Base-by-base conservation (phyloP, 257 asterid species). In the Solanum lycopersicoides region DNA sequence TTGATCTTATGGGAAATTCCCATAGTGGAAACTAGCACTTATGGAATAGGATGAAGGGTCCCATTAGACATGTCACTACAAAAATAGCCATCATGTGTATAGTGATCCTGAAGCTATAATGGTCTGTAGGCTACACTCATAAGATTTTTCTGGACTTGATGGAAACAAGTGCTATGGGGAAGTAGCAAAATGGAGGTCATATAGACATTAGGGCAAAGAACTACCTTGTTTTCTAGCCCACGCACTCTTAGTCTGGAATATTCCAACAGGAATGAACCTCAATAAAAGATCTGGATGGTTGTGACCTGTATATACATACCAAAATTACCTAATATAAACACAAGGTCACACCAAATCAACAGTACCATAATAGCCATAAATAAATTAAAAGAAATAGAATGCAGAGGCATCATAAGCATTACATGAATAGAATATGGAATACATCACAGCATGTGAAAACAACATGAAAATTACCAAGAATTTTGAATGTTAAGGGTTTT, bases 41-140 rank as follows among this genome's bases (percentile, higher is more conserved):
- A 59, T 41, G 50, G 11, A 7, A 63, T 28, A 9, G 34, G 84
- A 47, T 83, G 77, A 87, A 86, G 92, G 90, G 92, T 42, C 93
- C 92, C 76, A 44, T 74, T 37, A 41, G 75, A 86, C 45, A 74
- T 14, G 82, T 65, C 56, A 45, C 28, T 68, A 20, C 45, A 53
- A 45, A 83, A 50, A 44, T n/a, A 34, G 88, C 90, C 86, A 73
- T 83, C 86, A 10, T 16, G 75, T 56, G 25, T 73, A 34, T 30
- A 63, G 28, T 39, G 87, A 86, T 85, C 84, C 84, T 88, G 89
- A 74, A 87, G 89, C 91, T 71, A 84, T 23, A 83, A 63, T 82
- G 69, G 60, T 69, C 86, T 47, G 92, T 47, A 90, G 91, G 93
- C 88, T 34, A 35, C 84, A 86, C 65, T 88, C 47, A 34, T 76